Evolutionary conservation across 371 early-diverging fungal species (phyloP).

Genomic region (Nematocida parisii): DNA sequence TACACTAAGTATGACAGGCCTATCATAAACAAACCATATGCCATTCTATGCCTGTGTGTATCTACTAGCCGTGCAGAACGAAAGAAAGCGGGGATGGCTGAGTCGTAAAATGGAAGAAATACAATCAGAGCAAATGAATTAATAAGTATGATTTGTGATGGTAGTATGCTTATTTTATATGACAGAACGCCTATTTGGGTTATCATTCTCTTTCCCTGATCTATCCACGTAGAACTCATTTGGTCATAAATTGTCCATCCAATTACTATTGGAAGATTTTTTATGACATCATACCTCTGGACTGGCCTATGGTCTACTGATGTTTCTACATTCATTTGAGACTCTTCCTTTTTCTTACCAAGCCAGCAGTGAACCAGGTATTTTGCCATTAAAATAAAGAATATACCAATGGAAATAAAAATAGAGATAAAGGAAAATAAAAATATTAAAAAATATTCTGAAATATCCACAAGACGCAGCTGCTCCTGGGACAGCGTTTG

Average conservation of each 20-base stretch:
- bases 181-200: conserved; percentile 22
- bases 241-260: conserved; percentile 71
- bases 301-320: conserved; percentile 18
- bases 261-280: conserved; percentile 60
- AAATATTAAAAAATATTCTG: conserved; percentile 39
- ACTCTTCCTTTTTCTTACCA: not conserved
- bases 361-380: not conserved
- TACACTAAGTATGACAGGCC: conserved; percentile 61
- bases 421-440: conserved; percentile 16
- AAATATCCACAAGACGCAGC: not conserved
- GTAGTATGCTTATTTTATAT: conserved; percentile 37
- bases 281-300: not conserved
- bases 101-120: conserved; percentile 72
- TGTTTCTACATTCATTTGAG: not conserved
- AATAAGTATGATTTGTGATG: conserved; percentile 69
- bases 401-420: not conserved
- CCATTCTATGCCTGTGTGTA: conserved; percentile 71
- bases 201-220: conserved; percentile 68
- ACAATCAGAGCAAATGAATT: conserved; percentile 72
- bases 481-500: not conserved
- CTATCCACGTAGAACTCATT: conserved; percentile 70
- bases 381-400: not conserved
- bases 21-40: conserved; percentile 61
- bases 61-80: conserved; percentile 62
- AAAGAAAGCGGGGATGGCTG: conserved; percentile 70